Conservation (phyloP, 1,284 basidiomycete genomes). For the Fomitiporia mediterranea region DNA sequence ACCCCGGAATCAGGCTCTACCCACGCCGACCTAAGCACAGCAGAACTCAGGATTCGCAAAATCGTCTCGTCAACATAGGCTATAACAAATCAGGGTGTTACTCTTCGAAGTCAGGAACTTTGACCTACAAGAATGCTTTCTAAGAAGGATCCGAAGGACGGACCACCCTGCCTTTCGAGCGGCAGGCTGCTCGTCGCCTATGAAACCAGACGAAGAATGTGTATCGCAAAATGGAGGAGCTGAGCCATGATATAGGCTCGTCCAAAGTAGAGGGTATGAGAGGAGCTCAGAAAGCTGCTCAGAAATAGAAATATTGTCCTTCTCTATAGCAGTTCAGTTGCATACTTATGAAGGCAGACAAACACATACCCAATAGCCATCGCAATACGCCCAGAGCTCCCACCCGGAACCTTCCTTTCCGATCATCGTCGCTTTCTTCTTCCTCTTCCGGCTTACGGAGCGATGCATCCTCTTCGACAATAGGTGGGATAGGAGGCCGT, state of each 20-base stretch:
- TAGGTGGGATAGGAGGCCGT: conserved; percentile 21
- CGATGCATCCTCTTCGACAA: conserved; percentile 28
- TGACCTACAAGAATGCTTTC: conserved; percentile 39
- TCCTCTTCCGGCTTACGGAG: conserved; percentile 46
- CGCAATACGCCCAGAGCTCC: conserved; percentile 67
- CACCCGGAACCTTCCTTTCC: conserved; percentile 66
- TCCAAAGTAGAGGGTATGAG: conserved; percentile 55
- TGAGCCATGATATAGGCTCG: conserved; percentile 44
- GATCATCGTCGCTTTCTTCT: conserved; percentile 64
- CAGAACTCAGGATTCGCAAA: conserved; percentile 47
- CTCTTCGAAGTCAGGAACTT: not conserved
- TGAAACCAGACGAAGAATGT: conserved; percentile 35
- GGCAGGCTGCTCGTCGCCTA: conserved; percentile 59
- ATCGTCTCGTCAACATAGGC: conserved; percentile 34
- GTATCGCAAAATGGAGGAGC: conserved; percentile 41
- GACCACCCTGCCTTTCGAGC: conserved; percentile 67
- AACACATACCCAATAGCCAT: conserved; percentile 56
- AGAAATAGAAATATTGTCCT: conserved; percentile 22
- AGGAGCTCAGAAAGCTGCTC: conserved; percentile 35
- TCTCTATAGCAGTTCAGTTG: conserved; percentile 12
- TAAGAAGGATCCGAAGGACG: conserved; percentile 40
- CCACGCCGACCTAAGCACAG: conserved; percentile 73
- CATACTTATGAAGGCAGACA: conserved; percentile 11
- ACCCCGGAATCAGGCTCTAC: conserved; percentile 67
- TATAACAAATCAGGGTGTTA: conserved; percentile 22